Evolutionary conservation across 2,329 filamentous ascomycete species (phyloP).

Genomic region (Neofusicoccum laricinum): DNA sequence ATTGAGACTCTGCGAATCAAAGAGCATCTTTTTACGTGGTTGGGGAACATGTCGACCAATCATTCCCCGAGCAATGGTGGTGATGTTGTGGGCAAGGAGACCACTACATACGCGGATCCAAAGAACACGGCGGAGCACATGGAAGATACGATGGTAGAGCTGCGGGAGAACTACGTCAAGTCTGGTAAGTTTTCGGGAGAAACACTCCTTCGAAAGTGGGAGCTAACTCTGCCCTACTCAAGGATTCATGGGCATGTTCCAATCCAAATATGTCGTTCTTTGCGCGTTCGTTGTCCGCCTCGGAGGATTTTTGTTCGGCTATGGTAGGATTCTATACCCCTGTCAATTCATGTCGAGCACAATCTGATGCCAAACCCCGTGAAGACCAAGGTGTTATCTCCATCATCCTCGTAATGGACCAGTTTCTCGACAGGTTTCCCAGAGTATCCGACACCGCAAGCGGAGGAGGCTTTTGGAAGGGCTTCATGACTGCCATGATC

Average conservation of each 20-base stretch:
- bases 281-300: neutral
- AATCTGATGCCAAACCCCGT: neutral
- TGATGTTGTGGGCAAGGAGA: neutral
- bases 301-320: neutral
- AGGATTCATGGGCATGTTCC: constrained; percentile 1
- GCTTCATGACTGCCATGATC: constrained; percentile 53
- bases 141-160: neutral
- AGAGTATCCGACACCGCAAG: constrained; percentile 40
- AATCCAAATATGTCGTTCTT: neutral
- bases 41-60: neutral
- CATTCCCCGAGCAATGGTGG: neutral
- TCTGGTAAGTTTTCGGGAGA: neutral
- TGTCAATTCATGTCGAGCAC: neutral
- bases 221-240: neutral
- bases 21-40: neutral
- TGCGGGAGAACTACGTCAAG: neutral
- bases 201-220: too few relatives aligned
- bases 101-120: neutral
- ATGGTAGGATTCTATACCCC: neutral
- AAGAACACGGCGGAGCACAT: neutral
- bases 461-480: constrained; percentile 45
- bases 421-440: constrained; percentile 48
- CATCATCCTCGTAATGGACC: constrained; percentile 53
- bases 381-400: constrained; percentile 41
- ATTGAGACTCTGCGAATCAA: neutral